Conservation (phyloP, 208 protist genomes). For the Histomonas meleagridis region DNA sequence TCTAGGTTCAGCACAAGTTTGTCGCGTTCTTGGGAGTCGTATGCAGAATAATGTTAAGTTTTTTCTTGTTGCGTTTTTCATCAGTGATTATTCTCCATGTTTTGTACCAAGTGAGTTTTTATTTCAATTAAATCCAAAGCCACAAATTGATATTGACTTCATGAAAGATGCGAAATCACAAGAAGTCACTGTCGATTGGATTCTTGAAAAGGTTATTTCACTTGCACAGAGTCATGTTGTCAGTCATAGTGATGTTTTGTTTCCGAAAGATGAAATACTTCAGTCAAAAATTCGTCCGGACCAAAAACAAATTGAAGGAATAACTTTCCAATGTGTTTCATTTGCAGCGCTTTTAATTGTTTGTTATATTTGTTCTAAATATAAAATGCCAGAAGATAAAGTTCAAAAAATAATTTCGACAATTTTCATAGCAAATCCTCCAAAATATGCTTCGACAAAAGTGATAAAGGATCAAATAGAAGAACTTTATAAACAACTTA, state of each 20-base stretch:
- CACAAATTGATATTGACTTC: background rate
- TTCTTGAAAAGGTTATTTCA: background rate
- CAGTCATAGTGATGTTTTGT: background rate
- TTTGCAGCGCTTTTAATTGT: background rate
- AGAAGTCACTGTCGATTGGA: background rate
- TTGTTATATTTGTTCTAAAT: background rate
- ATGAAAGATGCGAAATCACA: background rate
- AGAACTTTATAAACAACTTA: too few species aligned
- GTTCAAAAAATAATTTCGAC: background rate
- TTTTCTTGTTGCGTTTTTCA: slow-evolving; percentile 10
- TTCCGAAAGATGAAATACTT: background rate
- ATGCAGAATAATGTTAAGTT: background rate
- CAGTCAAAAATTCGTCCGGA: background rate
- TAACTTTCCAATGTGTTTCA: slow-evolving; percentile 6
- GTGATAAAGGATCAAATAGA: background rate
- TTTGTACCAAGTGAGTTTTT: slow-evolving; percentile 21
- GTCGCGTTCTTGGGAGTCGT: background rate
- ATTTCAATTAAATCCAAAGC: background rate
- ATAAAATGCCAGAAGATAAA: background rate
- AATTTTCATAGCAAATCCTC: background rate
- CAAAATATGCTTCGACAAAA: background rate
- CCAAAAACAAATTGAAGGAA: background rate
- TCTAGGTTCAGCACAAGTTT: background rate
- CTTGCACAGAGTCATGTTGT: background rate
- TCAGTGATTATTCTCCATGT: background rate